A percentile compares a stretch with the other conserved stretches of the same genome.
phyloP scores from a whole-genome alignment of 2,329 filamentous ascomycete genomes.

The Colletotrichum sp. region DNA sequence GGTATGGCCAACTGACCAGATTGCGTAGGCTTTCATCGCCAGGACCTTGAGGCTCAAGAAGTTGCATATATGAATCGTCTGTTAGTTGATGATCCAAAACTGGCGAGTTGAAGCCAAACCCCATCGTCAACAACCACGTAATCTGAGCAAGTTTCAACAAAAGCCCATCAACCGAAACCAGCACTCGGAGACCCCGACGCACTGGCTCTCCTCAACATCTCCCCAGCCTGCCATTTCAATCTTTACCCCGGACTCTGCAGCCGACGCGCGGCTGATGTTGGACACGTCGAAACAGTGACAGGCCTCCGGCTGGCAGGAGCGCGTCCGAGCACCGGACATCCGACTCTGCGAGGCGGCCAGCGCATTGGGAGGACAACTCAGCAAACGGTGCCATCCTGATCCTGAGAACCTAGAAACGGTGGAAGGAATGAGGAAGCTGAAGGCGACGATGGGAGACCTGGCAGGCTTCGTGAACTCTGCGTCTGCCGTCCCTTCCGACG shows the following conservation, averaged over 20 bases:
- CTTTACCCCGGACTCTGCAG: background rate
- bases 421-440: background rate
- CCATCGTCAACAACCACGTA: background rate
- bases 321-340: constrained; percentile 4
- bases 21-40: background rate
- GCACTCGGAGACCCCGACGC: background rate
- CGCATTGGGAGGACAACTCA: background rate
- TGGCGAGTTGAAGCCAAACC: background rate
- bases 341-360: background rate
- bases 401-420: background rate
- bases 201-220: background rate
- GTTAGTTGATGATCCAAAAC: background rate
- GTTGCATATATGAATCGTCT: background rate
- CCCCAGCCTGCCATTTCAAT: background rate
- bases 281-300: background rate
- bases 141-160: background rate
- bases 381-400: background rate
- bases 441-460: background rate
- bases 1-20: background rate
- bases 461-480: background rate
- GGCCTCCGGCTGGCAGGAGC: background rate
- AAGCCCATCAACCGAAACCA: background rate
- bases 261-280: background rate
- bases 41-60: background rate
- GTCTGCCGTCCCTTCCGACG: background rate